Evolutionary conservation across 176 grass and related monocot genomes (phyloP).

Genomic region (Rhynchospora breviuscula): DNA sequence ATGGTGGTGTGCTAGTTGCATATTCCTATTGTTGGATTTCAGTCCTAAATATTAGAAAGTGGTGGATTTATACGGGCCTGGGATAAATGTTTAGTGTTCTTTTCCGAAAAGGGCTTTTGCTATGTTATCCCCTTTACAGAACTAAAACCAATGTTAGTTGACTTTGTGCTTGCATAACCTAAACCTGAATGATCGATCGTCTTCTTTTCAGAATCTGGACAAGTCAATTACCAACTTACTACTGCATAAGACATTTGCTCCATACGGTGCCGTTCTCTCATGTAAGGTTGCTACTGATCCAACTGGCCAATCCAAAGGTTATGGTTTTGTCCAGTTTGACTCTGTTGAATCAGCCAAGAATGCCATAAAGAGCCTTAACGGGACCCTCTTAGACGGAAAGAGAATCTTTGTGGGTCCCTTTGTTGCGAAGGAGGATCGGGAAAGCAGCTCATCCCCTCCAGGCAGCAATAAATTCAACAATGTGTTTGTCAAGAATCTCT

Average conservation of each 20-base stretch:
- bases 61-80: neutral
- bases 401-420: constrained; percentile 90
- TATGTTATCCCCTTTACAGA: neutral
- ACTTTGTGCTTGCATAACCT: neutral
- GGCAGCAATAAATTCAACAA: constrained; percentile 71
- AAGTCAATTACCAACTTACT: constrained; percentile 78
- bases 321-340: constrained; percentile 95
- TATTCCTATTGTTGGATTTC: neutral
- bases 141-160: neutral
- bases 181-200: neutral
- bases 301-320: constrained; percentile 80
- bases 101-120: neutral
- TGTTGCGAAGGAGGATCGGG: constrained; percentile 77
- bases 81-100: neutral
- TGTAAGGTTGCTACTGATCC: constrained; percentile 88
- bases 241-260: constrained; percentile 70
- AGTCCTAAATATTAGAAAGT: neutral
- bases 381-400: constrained; percentile 82
- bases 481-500: constrained; percentile 90
- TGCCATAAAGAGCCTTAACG: constrained; percentile 81
- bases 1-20: neutral
- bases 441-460: constrained; percentile 27
- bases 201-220: constrained; percentile 71
- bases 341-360: constrained; percentile 72
- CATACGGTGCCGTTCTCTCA: constrained; percentile 79